Evolutionary conservation across 2,329 filamentous ascomycete species (phyloP), one percentile per base, ranked within the genome.

Genomic region (Epichloe hybrida): DNA sequence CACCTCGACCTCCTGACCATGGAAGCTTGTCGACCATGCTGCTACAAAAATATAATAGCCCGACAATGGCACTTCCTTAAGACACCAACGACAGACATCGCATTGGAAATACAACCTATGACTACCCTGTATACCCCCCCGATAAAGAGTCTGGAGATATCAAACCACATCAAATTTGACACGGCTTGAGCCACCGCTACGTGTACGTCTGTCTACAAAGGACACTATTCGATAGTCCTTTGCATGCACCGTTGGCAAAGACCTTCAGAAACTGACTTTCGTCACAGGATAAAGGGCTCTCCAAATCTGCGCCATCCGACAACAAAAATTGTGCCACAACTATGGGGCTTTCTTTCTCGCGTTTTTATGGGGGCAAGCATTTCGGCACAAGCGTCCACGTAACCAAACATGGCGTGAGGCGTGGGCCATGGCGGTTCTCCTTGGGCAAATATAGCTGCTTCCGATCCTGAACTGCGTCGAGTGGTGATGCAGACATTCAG

Each of bases 391-490:
- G 64, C 58, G 63, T 77, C 49, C 64, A 66, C 36, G 71, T 69
- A 17, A 67, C 71, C 59, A 66, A 66, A 11, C 62, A 72, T 54
- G 74, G 74, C 44, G 62, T 76, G 7, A 71, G 67, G 47, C 69
- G 71, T 11, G 74, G 74, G 2, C 72, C 73, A 3, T 77, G 73
- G 72, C 66, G 74, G 42, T 72, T 77, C 59, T 71, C 69, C 47
- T 63, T 75, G 41, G 71, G 72, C 53, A 68, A 64, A 43, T 75
- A 74, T 60, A 73, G 68, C 66, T 77, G 74, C 64, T 77, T 77
- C 67, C 50, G 50, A 31, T 44, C 48, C 21, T 49, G 17, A 42
- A 11, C 34, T 23, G 9, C 36, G 35, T 27, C 45, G 45, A 20
- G 44, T 36, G 20, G 20, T 23, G 12, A n/a, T 20, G 17, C 12